Conservation (phyloP, 768 basidiomycete species). For the Pleurotus cornucopiae region DNA sequence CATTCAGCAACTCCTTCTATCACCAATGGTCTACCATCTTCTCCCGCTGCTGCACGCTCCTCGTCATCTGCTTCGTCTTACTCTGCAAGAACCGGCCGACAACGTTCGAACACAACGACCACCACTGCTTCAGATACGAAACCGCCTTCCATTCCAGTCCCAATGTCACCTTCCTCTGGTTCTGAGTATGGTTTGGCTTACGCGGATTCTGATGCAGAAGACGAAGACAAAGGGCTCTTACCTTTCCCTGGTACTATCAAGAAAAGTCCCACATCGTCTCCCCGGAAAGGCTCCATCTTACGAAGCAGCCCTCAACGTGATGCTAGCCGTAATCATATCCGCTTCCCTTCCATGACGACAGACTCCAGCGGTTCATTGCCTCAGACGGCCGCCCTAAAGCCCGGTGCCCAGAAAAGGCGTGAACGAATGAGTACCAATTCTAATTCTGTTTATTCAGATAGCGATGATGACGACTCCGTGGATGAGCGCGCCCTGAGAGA, state of each 20-base stretch:
- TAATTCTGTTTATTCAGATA: conserved; percentile 5
- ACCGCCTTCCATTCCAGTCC: conserved; percentile 7
- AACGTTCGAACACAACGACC: conserved; percentile 4
- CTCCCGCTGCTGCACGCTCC: conserved; percentile 2
- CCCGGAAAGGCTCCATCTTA: conserved; percentile 20
- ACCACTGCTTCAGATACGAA: background rate
- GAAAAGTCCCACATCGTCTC: conserved; percentile 17
- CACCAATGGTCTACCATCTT: background rate
- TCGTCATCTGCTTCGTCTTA: conserved; percentile 4
- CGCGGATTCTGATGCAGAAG: conserved; percentile 43
- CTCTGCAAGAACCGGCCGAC: conserved; percentile 3
- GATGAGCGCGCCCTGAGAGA: background rate
- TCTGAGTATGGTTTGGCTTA: conserved; percentile 51
- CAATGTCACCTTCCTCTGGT: conserved; percentile 31
- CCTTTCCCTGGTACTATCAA: conserved; percentile 14
- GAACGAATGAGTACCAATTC: background rate
- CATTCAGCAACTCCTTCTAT: background rate
- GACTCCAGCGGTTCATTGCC: background rate
- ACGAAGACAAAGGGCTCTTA: conserved; percentile 20
- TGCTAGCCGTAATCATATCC: conserved; percentile 4
- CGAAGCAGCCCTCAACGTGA: conserved; percentile 21
- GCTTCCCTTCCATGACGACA: conserved; percentile 1
- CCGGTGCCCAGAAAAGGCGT: background rate
- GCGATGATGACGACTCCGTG: background rate
- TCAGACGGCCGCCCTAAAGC: background rate